Evolutionary conservation across 73 alveolate species (phyloP).

Genomic region (Breviolum minutum): DNA sequence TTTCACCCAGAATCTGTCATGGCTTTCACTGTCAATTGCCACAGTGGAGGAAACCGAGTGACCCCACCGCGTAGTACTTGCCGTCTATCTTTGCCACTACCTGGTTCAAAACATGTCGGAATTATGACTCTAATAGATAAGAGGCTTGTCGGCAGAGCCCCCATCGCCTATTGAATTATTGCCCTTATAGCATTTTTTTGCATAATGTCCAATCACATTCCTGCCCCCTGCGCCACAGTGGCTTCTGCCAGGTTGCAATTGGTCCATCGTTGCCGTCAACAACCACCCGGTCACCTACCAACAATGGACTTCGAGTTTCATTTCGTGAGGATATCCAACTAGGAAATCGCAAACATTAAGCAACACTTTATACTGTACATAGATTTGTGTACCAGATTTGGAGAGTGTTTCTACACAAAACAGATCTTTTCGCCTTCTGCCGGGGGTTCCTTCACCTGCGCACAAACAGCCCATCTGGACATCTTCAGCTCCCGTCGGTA

Average conservation of each 20-base stretch:
- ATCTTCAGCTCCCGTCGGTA: constrained; percentile 4
- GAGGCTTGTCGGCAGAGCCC: not conserved
- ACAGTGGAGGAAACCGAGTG: not conserved
- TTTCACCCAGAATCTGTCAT: not conserved
- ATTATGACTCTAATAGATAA: not conserved
- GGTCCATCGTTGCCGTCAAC: constrained; percentile 80
- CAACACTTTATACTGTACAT: not conserved
- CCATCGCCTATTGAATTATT: not conserved
- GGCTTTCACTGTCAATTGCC: not conserved
- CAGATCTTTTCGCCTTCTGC: constrained; percentile 42
- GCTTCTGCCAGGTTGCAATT: not conserved
- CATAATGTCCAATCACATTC: not conserved
- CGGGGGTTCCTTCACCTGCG: constrained; percentile 86
- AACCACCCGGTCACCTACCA: constrained; percentile 74
- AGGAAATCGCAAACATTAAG: not conserved
- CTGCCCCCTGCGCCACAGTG: not conserved
- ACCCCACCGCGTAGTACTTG: constrained; percentile 85
- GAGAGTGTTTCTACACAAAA: not conserved
- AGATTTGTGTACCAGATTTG: too few relatives aligned
- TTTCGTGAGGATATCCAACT: too few relatives aligned
- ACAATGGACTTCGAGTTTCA: not conserved
- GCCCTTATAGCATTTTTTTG: not conserved
- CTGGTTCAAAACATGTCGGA: not conserved
- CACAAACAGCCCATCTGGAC: constrained; percentile 49
- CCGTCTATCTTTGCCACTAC: constrained; percentile 92